Conservation (phyloP, 257 asterid species). For the Salvia splendens region DNA sequence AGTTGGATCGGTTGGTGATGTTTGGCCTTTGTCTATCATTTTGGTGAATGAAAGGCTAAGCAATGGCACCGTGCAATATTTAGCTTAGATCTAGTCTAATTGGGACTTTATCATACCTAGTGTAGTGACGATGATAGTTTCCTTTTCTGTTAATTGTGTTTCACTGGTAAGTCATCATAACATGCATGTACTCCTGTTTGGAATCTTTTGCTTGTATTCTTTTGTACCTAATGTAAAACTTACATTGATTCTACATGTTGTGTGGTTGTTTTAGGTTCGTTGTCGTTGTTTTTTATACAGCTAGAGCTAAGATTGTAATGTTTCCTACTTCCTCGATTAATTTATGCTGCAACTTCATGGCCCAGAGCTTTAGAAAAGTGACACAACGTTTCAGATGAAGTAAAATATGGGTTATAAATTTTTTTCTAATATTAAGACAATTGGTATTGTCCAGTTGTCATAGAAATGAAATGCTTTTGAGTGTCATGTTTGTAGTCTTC, state of each 20-base stretch:
- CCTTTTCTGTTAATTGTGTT: constrained; percentile 2
- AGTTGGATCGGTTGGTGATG: constrained; percentile 12
- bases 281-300: neutral
- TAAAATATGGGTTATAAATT: neutral
- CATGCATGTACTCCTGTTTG: neutral
- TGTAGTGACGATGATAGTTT: constrained; percentile 1
- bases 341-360: constrained; percentile 12
- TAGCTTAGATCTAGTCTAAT: neutral
- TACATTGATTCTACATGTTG: neutral
- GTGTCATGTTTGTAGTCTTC: neutral
- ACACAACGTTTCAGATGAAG: constrained; percentile 8
- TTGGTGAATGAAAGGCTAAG: constrained; percentile 21
- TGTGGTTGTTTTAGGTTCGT: neutral
- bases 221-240: neutral
- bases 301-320: neutral
- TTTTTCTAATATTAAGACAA: constrained; percentile 11
- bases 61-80: neutral
- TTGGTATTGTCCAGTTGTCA: neutral
- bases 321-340: neutral
- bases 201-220: neutral
- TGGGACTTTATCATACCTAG: constrained; percentile 12
- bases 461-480: neutral
- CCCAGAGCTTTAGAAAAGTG: constrained; percentile 16
- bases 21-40: constrained; percentile 18
- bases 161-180: neutral